Conservation (phyloP, 2,329 filamentous ascomycete genomes). For the Ceratocystis huliohia region DNA sequence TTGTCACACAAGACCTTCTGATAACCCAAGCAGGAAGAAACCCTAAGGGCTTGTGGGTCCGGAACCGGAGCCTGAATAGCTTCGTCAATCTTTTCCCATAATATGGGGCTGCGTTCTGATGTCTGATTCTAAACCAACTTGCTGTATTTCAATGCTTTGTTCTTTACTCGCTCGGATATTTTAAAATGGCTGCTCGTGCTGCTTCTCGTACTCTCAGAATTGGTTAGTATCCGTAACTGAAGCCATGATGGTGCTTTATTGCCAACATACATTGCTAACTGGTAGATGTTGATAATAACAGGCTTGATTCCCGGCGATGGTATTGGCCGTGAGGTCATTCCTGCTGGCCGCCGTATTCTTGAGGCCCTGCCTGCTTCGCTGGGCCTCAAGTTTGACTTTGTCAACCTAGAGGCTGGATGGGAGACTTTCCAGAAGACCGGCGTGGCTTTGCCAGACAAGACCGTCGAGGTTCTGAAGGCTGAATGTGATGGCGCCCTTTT, state of each 20-base stretch:
- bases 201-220: slow-evolving; percentile 42
- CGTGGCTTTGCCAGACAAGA: slow-evolving; percentile 75
- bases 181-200: slow-evolving; percentile 46
- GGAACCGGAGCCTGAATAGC: slow-evolving; percentile 10
- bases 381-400: slow-evolving; percentile 84
- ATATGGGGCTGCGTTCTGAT: neutral
- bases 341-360: slow-evolving; percentile 78
- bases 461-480: slow-evolving; percentile 72
- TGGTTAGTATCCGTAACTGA: slow-evolving; percentile 36
- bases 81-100: slow-evolving; percentile 6
- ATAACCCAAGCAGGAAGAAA: neutral
- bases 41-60: neutral
- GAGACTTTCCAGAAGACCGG: slow-evolving; percentile 87
- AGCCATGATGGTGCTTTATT: no score
- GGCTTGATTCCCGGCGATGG: slow-evolving; percentile 96
- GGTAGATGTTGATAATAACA: slow-evolving; percentile 28
- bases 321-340: slow-evolving; percentile 97
- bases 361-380: slow-evolving; percentile 88
- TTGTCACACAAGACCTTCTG: no score
- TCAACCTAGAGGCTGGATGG: slow-evolving; percentile 85
- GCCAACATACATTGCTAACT: neutral
- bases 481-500: slow-evolving; percentile 96
- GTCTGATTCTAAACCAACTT: neutral
- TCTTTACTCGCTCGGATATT: neutral
- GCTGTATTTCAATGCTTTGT: neutral